Percentiles rank a stretch among this genome's conserved stretches.
These are phyloP conservation scores for Luvunga scandens DNA, from an alignment of 345 rosid genomes.

Conservation along the genomic window DNA sequence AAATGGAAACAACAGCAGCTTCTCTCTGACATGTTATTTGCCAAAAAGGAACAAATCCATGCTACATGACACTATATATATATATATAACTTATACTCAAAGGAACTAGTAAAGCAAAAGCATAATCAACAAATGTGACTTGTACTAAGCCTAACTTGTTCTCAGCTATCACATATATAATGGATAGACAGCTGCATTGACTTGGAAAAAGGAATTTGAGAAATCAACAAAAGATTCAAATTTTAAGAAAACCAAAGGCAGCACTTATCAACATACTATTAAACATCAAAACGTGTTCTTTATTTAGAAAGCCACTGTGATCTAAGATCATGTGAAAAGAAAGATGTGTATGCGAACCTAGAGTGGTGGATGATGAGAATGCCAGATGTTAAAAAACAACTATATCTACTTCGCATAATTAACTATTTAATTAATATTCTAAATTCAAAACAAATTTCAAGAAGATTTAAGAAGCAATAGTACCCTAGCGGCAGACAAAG, in stretches of 20 bases:
- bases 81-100: not conserved
- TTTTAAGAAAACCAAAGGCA: slow-evolving; percentile 8
- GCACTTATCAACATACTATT: slow-evolving; percentile 8
- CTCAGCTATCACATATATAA: not conserved
- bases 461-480: slow-evolving; percentile 10
- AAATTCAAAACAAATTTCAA: slow-evolving; percentile 19
- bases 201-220: not conserved
- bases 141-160: slow-evolving; percentile 11
- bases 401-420: not conserved
- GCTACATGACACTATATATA: not conserved
- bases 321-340: slow-evolving; percentile 10
- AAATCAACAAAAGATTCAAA: not conserved
- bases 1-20: slow-evolving; percentile 32
- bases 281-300: slow-evolving; percentile 11
- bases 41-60: slow-evolving; percentile 1
- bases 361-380: not conserved
- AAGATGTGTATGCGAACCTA: slow-evolving; percentile 12
- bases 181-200: slow-evolving; percentile 12
- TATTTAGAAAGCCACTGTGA: slow-evolving; percentile 8
- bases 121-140: slow-evolving; percentile 12
- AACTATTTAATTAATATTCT: not conserved
- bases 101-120: slow-evolving; percentile 21
- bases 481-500: slow-evolving; percentile 15
- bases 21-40: slow-evolving; percentile 9
- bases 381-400: not conserved